Percentiles rank a stretch among this genome's conserved stretches.
Conservation (phyloP, 495 filamentous ascomycete genomes). For the Podospora didyma region DNA sequence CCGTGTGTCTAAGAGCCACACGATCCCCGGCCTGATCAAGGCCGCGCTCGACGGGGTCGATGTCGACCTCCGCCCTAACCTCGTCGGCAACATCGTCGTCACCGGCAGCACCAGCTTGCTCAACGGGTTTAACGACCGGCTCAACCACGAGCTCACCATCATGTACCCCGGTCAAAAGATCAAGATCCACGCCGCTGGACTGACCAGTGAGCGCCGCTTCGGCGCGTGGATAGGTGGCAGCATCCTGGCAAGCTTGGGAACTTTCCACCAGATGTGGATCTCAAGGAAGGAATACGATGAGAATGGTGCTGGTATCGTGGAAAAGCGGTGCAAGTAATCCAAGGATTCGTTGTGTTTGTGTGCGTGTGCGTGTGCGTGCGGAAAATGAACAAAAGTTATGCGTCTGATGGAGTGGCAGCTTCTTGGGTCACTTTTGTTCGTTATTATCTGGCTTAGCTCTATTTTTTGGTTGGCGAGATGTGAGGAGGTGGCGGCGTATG, state of each 20-base stretch:
- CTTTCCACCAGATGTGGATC: slow-evolving; percentile 99
- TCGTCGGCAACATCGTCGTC: slow-evolving; percentile 88
- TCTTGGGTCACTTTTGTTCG: not conserved
- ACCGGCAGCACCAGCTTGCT: slow-evolving; percentile 81
- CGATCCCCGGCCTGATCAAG: slow-evolving; percentile 74
- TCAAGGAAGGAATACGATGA: slow-evolving; percentile 80
- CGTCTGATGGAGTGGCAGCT: not conserved
- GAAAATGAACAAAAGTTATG: not conserved
- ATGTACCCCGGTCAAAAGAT: slow-evolving; percentile 80
- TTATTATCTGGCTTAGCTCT: not conserved
- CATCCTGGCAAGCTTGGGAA: slow-evolving; percentile 91
- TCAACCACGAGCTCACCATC: slow-evolving; percentile 74
- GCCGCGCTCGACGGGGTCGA: slow-evolving; percentile 75
- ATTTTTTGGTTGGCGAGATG: not conserved
- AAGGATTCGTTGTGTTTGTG: not conserved
- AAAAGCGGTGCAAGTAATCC: slow-evolving; percentile 78
- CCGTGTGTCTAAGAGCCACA: slow-evolving; percentile 60
- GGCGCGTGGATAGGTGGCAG: slow-evolving; percentile 95
- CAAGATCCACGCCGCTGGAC: slow-evolving; percentile 78
- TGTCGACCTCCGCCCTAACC: slow-evolving; percentile 76
- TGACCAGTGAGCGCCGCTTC: slow-evolving; percentile 80
- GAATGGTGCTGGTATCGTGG: slow-evolving; percentile 65
- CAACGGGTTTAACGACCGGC: slow-evolving; percentile 83
- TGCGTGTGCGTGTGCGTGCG: not conserved
- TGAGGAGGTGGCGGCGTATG: slow-evolving; percentile 13